Conservation (phyloP, 768 basidiomycete species). For the Termitomyces sp. region DNA sequence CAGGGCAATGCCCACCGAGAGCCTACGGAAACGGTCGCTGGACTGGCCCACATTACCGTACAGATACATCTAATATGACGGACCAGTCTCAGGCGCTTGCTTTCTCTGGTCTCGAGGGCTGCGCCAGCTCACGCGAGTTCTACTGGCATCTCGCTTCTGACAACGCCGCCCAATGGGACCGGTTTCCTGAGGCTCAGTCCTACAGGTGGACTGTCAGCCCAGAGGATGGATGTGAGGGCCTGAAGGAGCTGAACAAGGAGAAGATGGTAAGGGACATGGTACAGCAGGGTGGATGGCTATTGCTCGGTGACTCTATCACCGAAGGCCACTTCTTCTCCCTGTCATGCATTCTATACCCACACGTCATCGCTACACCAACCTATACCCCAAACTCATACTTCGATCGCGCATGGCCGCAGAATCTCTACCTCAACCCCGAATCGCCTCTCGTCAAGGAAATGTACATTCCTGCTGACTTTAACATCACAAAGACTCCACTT, state of each 20-base stretch:
- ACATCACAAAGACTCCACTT: constrained; percentile 57
- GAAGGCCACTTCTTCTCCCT: constrained; percentile 77
- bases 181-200: constrained; percentile 52
- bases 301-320: constrained; percentile 68
- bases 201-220: constrained; percentile 54
- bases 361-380: constrained; percentile 64
- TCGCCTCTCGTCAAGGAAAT: constrained; percentile 43
- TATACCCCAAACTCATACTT: constrained; percentile 53
- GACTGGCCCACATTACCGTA: constrained; percentile 31
- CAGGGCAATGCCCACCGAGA: constrained; percentile 28
- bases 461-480: constrained; percentile 49
- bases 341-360: constrained; percentile 64
- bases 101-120: constrained; percentile 60
- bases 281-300: constrained; percentile 68
- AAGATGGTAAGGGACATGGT: constrained; percentile 56
- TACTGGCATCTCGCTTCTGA: constrained; percentile 64
- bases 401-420: constrained; percentile 66
- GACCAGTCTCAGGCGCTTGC: constrained; percentile 41
- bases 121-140: constrained; percentile 61
- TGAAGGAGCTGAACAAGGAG: constrained; percentile 39
- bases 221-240: constrained; percentile 34
- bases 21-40: constrained; percentile 39
- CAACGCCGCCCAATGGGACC: constrained; percentile 42
- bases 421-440: constrained; percentile 56
- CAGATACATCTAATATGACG: constrained; percentile 34